These are phyloP conservation scores for Trypanosoma grayi DNA, from an alignment of 208 protist species.

Conservation along the genomic window DNA sequence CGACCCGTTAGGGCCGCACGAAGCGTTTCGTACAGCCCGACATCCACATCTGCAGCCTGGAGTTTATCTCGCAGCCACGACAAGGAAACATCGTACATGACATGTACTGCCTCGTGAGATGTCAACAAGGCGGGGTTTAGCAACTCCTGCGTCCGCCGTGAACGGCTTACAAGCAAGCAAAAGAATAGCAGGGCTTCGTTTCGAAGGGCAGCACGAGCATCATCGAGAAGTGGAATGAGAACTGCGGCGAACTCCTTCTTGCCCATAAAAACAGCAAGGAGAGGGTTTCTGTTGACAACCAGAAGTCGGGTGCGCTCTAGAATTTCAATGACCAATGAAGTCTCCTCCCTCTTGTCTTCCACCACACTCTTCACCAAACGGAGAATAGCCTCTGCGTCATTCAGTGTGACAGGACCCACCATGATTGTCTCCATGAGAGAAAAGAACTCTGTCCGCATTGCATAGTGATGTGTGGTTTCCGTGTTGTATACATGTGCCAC, in stretches of 20 bases:
- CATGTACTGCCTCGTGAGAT: constrained; percentile 56
- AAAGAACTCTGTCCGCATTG: constrained; percentile 54
- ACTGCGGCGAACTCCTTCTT: constrained; percentile 48
- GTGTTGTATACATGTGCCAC: constrained; percentile 22
- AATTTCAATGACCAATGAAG: constrained; percentile 44
- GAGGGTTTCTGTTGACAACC: constrained; percentile 32
- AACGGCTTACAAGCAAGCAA: constrained; percentile 60
- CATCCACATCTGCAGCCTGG: constrained; percentile 24
- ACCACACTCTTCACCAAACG: constrained; percentile 14
- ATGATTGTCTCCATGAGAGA: constrained; percentile 55
- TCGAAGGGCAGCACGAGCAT: constrained; percentile 30
- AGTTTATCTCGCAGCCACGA: constrained; percentile 65
- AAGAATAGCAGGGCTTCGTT: constrained; percentile 71
- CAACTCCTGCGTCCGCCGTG: constrained; percentile 69
- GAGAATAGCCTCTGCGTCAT: constrained; percentile 57
- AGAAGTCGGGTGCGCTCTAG: constrained; percentile 46
- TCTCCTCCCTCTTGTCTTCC: constrained; percentile 13
- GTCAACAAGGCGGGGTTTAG: constrained; percentile 64
- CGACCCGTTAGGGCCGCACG: constrained; percentile 62
- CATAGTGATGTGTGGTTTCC: constrained; percentile 6
- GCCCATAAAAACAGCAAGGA: constrained; percentile 59
- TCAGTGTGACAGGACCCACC: constrained; percentile 48
- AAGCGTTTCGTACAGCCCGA: constrained; percentile 56
- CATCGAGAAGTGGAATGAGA: constrained; percentile 65
- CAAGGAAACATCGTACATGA: constrained; percentile 59